Evolutionary conservation across 23 red algal species (phyloP).

Genomic region (Gracilaria gracilis): DNA sequence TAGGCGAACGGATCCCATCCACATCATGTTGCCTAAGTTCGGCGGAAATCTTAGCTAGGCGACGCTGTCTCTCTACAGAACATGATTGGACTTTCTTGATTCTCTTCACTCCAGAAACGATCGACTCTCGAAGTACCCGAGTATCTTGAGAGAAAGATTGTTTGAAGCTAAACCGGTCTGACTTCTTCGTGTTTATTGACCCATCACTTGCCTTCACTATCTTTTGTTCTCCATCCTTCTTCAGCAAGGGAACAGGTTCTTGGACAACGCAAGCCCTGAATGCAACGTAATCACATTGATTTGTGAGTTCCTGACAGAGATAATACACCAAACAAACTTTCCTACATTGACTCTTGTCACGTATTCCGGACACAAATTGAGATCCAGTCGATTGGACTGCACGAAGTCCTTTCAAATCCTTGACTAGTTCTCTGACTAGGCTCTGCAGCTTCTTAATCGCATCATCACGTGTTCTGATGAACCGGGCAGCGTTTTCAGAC

Average conservation of each 20-base stretch:
- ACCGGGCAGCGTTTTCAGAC: background rate
- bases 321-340: conserved; percentile 14
- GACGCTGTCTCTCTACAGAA: conserved; percentile 9
- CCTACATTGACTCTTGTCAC: conserved; percentile 10
- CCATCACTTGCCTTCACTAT: background rate
- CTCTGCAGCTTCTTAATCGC: conserved; percentile 29
- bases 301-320: conserved; percentile 11
- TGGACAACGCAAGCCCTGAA: conserved; percentile 5
- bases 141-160: background rate
- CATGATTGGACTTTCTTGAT: conserved; percentile 12
- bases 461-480: conserved; percentile 32
- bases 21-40: conserved; percentile 1
- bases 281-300: conserved; percentile 18
- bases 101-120: conserved; percentile 16
- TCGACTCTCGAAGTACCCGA: background rate
- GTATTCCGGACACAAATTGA: background rate
- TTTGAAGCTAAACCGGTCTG: background rate
- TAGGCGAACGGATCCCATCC: background rate
- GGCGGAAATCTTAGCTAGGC: background rate
- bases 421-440: conserved; percentile 7
- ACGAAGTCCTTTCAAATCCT: conserved; percentile 21
- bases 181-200: too few relatives aligned
- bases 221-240: background rate
- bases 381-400: background rate
- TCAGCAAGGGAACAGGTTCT: background rate